phyloP scores from a whole-genome alignment of 257 asterid genomes.

The Sherardia arvensis region DNA sequence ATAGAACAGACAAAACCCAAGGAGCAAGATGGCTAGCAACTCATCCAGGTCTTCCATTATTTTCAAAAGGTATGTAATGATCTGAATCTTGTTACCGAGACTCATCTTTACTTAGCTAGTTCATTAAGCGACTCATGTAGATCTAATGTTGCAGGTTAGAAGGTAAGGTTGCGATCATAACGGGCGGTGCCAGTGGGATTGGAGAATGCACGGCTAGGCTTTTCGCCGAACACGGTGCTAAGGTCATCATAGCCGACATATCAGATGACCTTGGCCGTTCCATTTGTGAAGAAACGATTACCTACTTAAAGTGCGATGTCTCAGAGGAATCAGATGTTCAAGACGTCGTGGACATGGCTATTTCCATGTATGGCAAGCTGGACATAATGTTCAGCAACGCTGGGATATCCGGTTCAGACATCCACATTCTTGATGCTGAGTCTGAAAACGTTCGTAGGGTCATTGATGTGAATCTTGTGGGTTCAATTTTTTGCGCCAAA shows the following conservation, averaged over 20 bases:
- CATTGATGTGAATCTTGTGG: background rate
- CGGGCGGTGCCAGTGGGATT: background rate
- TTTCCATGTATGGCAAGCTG: background rate
- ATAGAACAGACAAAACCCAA: background rate
- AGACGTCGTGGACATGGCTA: background rate
- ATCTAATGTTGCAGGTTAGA: background rate
- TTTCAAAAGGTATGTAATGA: background rate
- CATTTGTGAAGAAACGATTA: background rate
- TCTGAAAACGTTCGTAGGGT: background rate
- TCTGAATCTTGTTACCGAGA: too few relatives aligned
- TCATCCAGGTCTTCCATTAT: background rate
- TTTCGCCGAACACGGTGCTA: background rate
- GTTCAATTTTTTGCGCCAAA: background rate
- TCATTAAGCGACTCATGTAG: too few relatives aligned
- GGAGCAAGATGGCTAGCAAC: background rate
- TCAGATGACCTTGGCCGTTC: background rate
- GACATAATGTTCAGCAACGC: conserved; percentile 3
- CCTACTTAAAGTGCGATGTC: background rate
- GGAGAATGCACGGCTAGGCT: conserved; percentile 1
- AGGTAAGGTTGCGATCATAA: conserved; percentile 1
- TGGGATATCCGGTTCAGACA: background rate
- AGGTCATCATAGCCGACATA: background rate
- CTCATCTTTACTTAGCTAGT: too few relatives aligned
- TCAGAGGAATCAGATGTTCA: background rate
- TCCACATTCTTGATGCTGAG: background rate